Evolutionary conservation across 192 early-diverging fungal species (phyloP).

Genomic region (Linnemannia exigua): DNA sequence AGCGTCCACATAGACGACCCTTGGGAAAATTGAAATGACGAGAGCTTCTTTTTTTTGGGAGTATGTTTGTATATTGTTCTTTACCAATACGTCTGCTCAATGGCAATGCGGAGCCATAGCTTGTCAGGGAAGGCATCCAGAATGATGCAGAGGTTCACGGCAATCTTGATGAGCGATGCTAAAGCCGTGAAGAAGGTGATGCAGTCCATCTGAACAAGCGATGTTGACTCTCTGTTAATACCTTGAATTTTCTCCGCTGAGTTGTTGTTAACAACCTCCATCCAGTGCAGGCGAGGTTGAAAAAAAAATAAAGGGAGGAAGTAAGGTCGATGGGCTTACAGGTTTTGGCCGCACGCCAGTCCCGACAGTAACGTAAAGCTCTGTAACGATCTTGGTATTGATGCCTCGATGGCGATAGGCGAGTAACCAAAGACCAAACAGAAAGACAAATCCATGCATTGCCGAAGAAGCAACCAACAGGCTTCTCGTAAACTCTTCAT

Average conservation of each 20-base stretch:
- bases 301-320: background rate
- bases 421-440: slow-evolving; percentile 45
- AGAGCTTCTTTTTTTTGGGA: too few relatives aligned
- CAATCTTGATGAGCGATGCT: slow-evolving; percentile 43
- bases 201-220: slow-evolving; percentile 47
- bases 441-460: slow-evolving; percentile 40
- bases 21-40: background rate
- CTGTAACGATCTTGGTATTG: slow-evolving; percentile 41
- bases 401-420: slow-evolving; percentile 44
- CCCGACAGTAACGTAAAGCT: slow-evolving; percentile 36
- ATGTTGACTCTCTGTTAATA: background rate
- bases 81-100: slow-evolving; percentile 53
- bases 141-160: slow-evolving; percentile 31
- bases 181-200: slow-evolving; percentile 44
- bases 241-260: background rate
- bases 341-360: slow-evolving; percentile 47
- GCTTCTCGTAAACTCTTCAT: slow-evolving; percentile 39
- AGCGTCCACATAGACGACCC: background rate
- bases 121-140: slow-evolving; percentile 35
- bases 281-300: background rate
- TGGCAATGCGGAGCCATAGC: slow-evolving; percentile 45
- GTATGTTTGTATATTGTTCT: too few relatives aligned
- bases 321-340: slow-evolving; percentile 23
- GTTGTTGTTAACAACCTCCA: background rate
- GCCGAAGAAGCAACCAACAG: slow-evolving; percentile 32